Conservation (phyloP, 75 land plant genomes). For the Picea glauca region DNA sequence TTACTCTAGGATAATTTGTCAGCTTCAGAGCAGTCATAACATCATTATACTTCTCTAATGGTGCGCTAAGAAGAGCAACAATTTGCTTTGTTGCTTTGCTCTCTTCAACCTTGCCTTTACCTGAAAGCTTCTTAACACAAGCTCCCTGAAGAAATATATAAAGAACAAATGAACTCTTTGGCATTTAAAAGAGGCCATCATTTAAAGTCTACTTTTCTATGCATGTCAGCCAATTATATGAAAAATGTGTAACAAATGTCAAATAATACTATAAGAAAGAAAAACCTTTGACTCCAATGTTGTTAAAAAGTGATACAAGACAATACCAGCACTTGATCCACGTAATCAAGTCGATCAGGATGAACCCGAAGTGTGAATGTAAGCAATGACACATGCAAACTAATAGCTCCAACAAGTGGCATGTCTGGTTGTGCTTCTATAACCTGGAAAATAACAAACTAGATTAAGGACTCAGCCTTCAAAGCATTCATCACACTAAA, state of each 20-base stretch:
- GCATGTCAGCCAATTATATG: not conserved
- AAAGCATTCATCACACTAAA: not conserved
- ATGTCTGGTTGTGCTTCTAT: slow-evolving; percentile 95
- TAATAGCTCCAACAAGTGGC: slow-evolving; percentile 83
- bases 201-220: not conserved
- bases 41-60: slow-evolving; percentile 94
- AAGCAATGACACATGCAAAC: slow-evolving; percentile 83
- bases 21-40: slow-evolving; percentile 76
- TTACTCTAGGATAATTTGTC: slow-evolving; percentile 81
- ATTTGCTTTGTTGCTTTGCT: slow-evolving; percentile 92
- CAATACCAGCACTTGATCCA: slow-evolving; percentile 96
- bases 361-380: slow-evolving; percentile 93
- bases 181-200: not conserved
- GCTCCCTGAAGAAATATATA: slow-evolving; percentile 62
- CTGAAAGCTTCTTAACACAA: slow-evolving; percentile 86
- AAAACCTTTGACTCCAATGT: not conserved
- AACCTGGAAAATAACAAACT: slow-evolving; percentile 39
- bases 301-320: not conserved
- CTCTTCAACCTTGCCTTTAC: slow-evolving; percentile 82
- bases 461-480: not conserved
- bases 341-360: slow-evolving; percentile 97
- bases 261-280: not conserved
- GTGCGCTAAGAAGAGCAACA: slow-evolving; percentile 92
- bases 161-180: slow-evolving; percentile 4
- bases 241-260: not conserved